Base-by-base conservation (phyloP, 139 green algal genomes). In the Coelastrella sp. region DNA sequence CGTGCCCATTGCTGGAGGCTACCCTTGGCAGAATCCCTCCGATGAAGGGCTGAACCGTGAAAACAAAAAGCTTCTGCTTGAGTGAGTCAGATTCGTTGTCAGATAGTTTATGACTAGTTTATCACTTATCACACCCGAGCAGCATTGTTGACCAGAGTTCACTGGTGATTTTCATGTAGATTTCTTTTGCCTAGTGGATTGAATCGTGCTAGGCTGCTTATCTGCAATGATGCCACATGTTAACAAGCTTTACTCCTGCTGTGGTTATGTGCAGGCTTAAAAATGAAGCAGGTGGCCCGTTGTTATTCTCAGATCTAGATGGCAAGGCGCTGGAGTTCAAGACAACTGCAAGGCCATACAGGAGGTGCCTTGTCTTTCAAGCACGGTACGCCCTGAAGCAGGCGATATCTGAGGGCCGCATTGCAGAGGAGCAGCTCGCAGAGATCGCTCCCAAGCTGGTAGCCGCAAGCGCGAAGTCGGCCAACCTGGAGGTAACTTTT, bases 381-480 rank as follows among this genome's bases (percentile, higher is more conserved):
- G 60, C 81, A 20, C 60, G 81, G 3, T 87, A 23, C 61, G 81
- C 81, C 0, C 7, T 47, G 54, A 76, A 77, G n/a, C 81, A 87
- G 81, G 81, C 81, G 58, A 59, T 87, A 61, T 23, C 81, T 76
- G 81, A 87, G 64, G 81, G 81, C 81, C 81, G 81, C 20, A 60
- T 87, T 23, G 60, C 65, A 11, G 4, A 75, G 60, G 58, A 87
- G 60, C 81, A 60, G 60, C 13, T 87, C 22, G 81, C 81, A 87
- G 81, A 87, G 60, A 77, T 77, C 20, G 60, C 81, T 75, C 81
- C 61, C 17, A 59, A 76, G 20, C 10, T 87, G 60, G 81, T 87
- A 61, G 14, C 81, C 75, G 81, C 73, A 10, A 87, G 81, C 81
- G 60, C 81, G 22, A 61, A 87, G 14, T 61, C 81, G 10, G 73